These are phyloP conservation scores for Fraxinus americana DNA, from an alignment of 257 asterid species.

Conservation along the genomic window DNA sequence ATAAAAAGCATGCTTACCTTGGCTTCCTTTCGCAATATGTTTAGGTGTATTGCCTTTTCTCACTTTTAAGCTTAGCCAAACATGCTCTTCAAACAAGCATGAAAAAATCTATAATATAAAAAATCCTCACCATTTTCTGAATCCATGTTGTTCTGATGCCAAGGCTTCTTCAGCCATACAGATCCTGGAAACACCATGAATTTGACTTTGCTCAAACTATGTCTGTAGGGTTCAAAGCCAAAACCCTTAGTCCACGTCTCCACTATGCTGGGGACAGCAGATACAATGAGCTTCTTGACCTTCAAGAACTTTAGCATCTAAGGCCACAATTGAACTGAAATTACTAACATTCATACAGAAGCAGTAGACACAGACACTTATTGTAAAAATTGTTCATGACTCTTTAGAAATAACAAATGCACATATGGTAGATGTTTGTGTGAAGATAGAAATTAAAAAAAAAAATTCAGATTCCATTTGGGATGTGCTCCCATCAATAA, in stretches of 20 bases:
- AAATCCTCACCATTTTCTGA: conserved; percentile 40
- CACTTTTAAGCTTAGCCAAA: not conserved
- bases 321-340: conserved; percentile 26
- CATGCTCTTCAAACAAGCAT: not conserved
- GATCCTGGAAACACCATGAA: conserved; percentile 95
- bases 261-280: conserved; percentile 82
- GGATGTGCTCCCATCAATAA: not conserved
- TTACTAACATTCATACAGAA: conserved; percentile 10
- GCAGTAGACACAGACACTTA: conserved; percentile 4
- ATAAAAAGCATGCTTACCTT: not conserved
- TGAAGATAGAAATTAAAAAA: no score
- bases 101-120: conserved; percentile 12
- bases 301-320: conserved; percentile 78
- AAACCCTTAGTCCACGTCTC: conserved; percentile 93
- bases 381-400: not conserved
- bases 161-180: conserved; percentile 74
- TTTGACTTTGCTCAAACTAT: conserved; percentile 58
- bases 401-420: not conserved
- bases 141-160: conserved; percentile 31
- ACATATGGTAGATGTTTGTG: conserved; percentile 3
- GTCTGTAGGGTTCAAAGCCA: conserved; percentile 69
- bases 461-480: not conserved
- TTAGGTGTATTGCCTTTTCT: no score
- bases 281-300: conserved; percentile 78
- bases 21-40: not conserved